Base-by-base conservation (phyloP, 1,284 basidiomycete genomes). In the Cryptococcus floricola region DNA sequence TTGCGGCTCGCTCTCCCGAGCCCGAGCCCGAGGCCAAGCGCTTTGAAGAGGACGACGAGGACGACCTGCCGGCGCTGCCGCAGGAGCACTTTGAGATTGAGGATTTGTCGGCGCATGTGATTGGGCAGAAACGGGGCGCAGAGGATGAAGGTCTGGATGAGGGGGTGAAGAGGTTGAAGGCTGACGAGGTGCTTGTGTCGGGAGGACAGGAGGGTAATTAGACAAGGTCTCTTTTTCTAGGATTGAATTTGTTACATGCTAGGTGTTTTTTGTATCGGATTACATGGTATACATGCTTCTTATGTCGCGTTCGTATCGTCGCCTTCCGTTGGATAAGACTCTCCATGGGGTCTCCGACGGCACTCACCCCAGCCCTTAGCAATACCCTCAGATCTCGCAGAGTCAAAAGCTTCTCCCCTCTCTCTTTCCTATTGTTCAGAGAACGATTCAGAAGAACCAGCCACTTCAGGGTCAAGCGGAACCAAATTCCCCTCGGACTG, bases 71-170 rank as follows among this genome's bases (percentile, higher is more conserved):
- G 19, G 41, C 16, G 19, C 19, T 42, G 19, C 41, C 41, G 41
- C 41, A 42, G 19, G 41, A 34, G 5, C 19, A 42, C 14, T 23
- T n/a, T 8, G 19, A 42, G 41, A 42, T 42, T 42, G 16, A 23
- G 14, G 19, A n/a, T n/a, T 2, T 42, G 41, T 42, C 16, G 19
- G 19, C 19, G 41, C n/a, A 23, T 9, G 41, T 42, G 41, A 16
- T 23, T 34, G 27, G n/a, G n/a, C 41, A 50, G 25, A 57, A 57
- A 37, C 27, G 56, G n/a, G 53, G 39, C 13, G 54, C 57, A 3
- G 43, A 47, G n/a, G 47, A 42, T 4, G 53, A 54, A 37, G 16
- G 14, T n/a, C 14, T 13, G 25, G n/a, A 13, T 9, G 46, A 25
- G 31, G 25, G 16, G 18, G 44, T 16, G 16, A 54, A 54, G 46